These are phyloP conservation scores for Leishmania guyanensis DNA, from an alignment of 208 protist species.

Conservation along the genomic window DNA sequence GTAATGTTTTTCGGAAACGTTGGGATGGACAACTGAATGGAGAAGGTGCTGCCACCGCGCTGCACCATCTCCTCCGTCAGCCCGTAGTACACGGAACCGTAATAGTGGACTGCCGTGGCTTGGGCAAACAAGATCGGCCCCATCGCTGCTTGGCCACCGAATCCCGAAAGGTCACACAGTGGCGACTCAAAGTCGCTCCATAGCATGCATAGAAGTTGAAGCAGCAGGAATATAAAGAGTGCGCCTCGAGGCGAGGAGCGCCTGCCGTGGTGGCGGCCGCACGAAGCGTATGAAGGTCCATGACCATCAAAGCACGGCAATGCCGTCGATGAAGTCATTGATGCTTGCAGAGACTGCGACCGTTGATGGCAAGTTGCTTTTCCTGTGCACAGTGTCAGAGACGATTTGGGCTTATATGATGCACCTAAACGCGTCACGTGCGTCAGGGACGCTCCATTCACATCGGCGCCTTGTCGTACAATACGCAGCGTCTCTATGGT, in stretches of 20 bases:
- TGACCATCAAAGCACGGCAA: neutral
- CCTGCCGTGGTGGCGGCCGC: neutral
- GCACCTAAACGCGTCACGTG: neutral
- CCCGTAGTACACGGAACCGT: constrained; percentile 65
- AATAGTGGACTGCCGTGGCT: constrained; percentile 55
- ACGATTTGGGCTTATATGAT: neutral
- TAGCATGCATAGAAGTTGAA: constrained; percentile 7
- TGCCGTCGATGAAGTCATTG: neutral
- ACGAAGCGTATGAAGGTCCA: no score
- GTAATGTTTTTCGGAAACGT: constrained; percentile 53
- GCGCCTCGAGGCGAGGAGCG: neutral
- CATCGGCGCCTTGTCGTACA: neutral
- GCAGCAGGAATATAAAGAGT: neutral
- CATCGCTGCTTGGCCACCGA: neutral
- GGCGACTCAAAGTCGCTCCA: constrained; percentile 6
- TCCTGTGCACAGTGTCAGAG: neutral
- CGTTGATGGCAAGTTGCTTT: neutral
- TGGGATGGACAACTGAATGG: constrained; percentile 54
- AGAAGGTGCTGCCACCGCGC: constrained; percentile 55
- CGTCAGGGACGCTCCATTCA: neutral
- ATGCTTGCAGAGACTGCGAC: neutral
- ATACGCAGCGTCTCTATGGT: neutral
- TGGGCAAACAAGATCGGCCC: constrained; percentile 19
- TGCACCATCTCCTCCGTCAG: constrained; percentile 43
- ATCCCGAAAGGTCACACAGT: neutral